Evolutionary conservation across 1,284 basidiomycete genomes (phyloP).

Genomic region (Apiotrichum sp.): DNA sequence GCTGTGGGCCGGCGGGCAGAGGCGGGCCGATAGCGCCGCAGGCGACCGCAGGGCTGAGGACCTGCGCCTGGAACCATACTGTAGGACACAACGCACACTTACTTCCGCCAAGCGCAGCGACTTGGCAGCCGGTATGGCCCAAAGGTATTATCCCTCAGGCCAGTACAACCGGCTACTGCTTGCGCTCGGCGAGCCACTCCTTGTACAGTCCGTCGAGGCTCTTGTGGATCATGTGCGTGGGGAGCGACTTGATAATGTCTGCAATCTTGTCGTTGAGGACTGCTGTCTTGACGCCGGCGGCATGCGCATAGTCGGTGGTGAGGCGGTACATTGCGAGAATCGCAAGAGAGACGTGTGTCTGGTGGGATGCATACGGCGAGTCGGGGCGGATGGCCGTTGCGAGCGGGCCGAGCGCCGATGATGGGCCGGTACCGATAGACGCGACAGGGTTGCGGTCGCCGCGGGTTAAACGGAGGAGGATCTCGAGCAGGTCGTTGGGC

Average conservation of each 20-base stretch:
- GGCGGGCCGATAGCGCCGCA: no score
- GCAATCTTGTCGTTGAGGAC: constrained; percentile 73
- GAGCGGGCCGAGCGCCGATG: constrained; percentile 28
- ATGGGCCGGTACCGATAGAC: constrained; percentile 55
- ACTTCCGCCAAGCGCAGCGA: background rate
- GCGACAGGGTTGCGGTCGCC: constrained; percentile 73
- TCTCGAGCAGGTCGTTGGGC: constrained; percentile 76
- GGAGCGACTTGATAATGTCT: constrained; percentile 80
- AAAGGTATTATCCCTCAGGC: no score
- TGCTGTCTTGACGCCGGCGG: constrained; percentile 59
- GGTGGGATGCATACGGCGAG: constrained; percentile 73
- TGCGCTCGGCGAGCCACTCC: constrained; percentile 55
- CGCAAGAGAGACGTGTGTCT: constrained; percentile 86
- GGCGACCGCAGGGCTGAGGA: no score
- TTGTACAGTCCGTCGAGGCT: constrained; percentile 87
- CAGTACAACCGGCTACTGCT: background rate
- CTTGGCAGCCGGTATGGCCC: no score
- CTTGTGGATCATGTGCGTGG: constrained; percentile 75
- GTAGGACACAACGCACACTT: background rate
- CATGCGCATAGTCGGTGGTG: constrained; percentile 69
- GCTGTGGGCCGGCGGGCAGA: no score
- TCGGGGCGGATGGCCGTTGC: constrained; percentile 61
- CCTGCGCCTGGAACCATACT: no score
- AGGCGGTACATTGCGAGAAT: constrained; percentile 84
- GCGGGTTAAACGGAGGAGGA: constrained; percentile 78